Conservation (phyloP, 2,329 filamentous ascomycete genomes). For the Arachnopeziza araneosa region DNA sequence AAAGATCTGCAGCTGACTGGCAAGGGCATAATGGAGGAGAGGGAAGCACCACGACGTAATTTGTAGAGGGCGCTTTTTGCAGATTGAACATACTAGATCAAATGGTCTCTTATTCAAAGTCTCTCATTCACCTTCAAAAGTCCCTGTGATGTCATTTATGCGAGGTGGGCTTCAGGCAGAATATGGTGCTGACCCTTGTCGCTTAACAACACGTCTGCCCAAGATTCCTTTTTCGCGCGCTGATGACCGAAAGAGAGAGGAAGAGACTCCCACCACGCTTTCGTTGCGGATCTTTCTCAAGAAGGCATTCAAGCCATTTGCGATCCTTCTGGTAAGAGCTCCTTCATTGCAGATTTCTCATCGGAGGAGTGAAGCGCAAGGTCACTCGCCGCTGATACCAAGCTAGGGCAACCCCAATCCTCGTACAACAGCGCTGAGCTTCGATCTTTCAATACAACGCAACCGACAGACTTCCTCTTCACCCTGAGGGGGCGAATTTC, state of each 20-base stretch:
- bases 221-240: neutral
- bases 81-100: neutral
- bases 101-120: too few relatives aligned
- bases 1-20: neutral
- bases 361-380: too few relatives aligned
- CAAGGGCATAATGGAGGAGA: neutral
- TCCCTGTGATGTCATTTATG: slow-evolving; percentile 1
- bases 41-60: neutral
- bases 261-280: too few relatives aligned
- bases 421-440: neutral
- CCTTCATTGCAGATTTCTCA: too few relatives aligned
- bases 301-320: too few relatives aligned
- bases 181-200: neutral
- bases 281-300: too few relatives aligned
- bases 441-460: neutral
- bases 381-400: neutral
- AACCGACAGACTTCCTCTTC: neutral
- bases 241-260: neutral
- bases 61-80: neutral
- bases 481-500: neutral
- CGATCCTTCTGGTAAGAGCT: too few relatives aligned
- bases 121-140: neutral
- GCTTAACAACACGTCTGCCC: neutral
- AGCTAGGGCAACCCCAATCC: neutral
- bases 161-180: neutral